Evolutionary conservation across 2,329 filamentous ascomycete species (phyloP).

Genomic region (Metarhizium robertsii): DNA sequence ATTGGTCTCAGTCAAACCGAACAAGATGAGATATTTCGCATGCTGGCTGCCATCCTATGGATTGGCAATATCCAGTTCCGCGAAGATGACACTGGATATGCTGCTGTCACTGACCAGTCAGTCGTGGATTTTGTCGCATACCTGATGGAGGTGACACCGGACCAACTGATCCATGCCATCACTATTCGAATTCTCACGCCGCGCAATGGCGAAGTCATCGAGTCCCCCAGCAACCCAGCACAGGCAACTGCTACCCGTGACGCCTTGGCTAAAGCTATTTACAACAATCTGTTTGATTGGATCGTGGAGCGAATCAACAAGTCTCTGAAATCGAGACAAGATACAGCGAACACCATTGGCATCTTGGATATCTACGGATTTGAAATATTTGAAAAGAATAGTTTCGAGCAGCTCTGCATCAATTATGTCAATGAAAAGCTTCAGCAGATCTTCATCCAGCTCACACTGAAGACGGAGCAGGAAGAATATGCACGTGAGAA

Average conservation of each 20-base stretch:
- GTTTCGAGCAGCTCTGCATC: slow-evolving; percentile 97
- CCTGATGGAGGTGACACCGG: slow-evolving; percentile 76
- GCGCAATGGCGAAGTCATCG: slow-evolving; percentile 55
- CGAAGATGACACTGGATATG: slow-evolving; percentile 85
- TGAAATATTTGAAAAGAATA: slow-evolving; percentile 98
- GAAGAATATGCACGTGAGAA: slow-evolving; percentile 94
- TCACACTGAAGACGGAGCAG: slow-evolving; percentile 93
- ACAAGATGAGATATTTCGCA: slow-evolving; percentile 94
- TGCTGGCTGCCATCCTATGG: slow-evolving; percentile 88
- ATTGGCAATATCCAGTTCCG: slow-evolving; percentile 86
- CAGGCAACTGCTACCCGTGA: slow-evolving; percentile 84
- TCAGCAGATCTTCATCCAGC: slow-evolving; percentile 97
- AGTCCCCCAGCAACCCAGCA: slow-evolving; percentile 73
- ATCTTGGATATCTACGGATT: slow-evolving; percentile 99
- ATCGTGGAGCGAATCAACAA: slow-evolving; percentile 88
- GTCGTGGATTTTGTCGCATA: slow-evolving; percentile 94
- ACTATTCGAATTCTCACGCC: slow-evolving; percentile 78
- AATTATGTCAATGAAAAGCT: slow-evolving; percentile 99
- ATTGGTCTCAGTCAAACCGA: slow-evolving; percentile 83
- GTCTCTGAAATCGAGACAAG: slow-evolving; percentile 70
- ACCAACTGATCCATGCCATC: slow-evolving; percentile 74
- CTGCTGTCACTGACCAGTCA: slow-evolving; percentile 76
- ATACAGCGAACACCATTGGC: slow-evolving; percentile 76
- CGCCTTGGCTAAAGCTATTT: slow-evolving; percentile 89
- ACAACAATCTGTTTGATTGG: slow-evolving; percentile 97